Evolutionary conservation across 2,329 filamentous ascomycete genomes (phyloP), one percentile per base, ranked within the genome.

Genomic region (Penicillium oxalicum): DNA sequence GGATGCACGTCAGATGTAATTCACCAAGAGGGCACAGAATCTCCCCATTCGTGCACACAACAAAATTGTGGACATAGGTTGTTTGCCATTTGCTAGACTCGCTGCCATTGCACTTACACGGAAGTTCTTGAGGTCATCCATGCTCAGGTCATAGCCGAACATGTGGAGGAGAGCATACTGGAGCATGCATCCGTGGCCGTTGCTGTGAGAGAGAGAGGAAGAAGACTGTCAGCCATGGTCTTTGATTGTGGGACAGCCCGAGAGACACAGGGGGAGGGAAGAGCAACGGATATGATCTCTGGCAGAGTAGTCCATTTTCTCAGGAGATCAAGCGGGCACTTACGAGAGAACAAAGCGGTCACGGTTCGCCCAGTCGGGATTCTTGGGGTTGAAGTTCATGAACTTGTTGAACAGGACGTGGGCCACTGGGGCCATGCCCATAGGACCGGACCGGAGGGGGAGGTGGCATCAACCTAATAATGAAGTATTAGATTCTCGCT

Each of bases 371-470:
- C 91, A 98, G 59, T 89, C 80, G 64, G 93, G 88, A 83, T 95
- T 96, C 86, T 96, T 94, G 66, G 93, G 93, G 86, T 97, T 98
- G 83, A 96, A 98, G 73, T 77, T 94, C 89, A 98, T 89, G 81
- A 96, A 94, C 75, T 93, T 94, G 83, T 95, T 95, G 79, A 88
- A 98, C 59, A 98, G 83, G 67, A 97, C 89, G 81, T 97, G 93
- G 73, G 93, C 86, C 68, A 91, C 84, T 55, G 93, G 91, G 68
- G 93, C 93, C 88, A 97, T 81, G 70, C 82, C 84, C 93, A 98
- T 98, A 67, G 93, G 93, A 81, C 93, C 93, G 67, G 93, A 71
- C 93, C 93, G 59, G 91, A 96, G 83, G n/a, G n/a, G 75, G 85
- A 84, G 68, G 91, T 96, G 72, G 91, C 93, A 96, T 98, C 93